A percentile compares a stretch with the other conserved stretches of the same genome.
These are phyloP conservation scores for Luffa acutangula DNA, from an alignment of 306 rosid genomes.

Conservation along the genomic window DNA sequence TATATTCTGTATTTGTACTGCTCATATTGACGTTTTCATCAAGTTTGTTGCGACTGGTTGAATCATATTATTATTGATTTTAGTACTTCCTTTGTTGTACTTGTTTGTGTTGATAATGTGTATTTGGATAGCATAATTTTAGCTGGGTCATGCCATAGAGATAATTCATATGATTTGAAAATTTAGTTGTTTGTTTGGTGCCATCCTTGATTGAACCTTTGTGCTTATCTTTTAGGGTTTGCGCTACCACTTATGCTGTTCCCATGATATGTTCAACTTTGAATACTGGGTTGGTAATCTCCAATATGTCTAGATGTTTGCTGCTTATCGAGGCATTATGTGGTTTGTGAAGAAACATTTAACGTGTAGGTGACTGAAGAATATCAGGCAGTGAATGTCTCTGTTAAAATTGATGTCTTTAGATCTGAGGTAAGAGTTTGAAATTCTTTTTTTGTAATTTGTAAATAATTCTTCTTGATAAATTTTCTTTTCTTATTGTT, in stretches of 20 bases:
- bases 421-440: slow-evolving; percentile 52
- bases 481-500: neutral
- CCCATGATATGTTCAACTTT: slow-evolving; percentile 95
- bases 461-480: neutral
- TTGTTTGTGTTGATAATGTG: neutral
- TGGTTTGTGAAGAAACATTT: slow-evolving; percentile 22
- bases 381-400: slow-evolving; percentile 93
- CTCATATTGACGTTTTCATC: neutral
- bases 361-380: slow-evolving; percentile 81
- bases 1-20: neutral
- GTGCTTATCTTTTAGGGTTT: slow-evolving; percentile 60
- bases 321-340: slow-evolving; percentile 23
- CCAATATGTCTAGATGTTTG: slow-evolving; percentile 15
- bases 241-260: slow-evolving; percentile 77
- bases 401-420: slow-evolving; percentile 58
- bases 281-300: slow-evolving; percentile 81
- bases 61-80: neutral
- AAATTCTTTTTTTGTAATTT: slow-evolving; percentile 2
- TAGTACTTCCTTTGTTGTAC: neutral
- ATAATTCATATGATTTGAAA: neutral
- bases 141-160: neutral
- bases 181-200: neutral
- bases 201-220: neutral
- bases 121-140: neutral
- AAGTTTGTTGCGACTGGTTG: neutral